Conservation (phyloP, 2,329 filamentous ascomycete genomes). For the Metarhizium sp. region DNA sequence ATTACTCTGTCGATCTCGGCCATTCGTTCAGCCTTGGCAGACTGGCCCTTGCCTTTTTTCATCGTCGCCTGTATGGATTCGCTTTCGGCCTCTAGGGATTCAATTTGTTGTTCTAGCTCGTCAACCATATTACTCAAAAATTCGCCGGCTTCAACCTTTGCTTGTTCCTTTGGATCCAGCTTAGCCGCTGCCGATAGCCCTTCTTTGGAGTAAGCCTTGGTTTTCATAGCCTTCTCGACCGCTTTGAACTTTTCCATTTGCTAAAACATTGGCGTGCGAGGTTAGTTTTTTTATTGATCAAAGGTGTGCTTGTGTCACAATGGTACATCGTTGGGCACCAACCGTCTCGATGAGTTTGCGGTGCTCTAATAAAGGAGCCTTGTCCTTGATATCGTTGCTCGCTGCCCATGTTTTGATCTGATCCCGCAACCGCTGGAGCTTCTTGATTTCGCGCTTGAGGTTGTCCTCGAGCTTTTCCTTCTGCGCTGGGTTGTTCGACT, state of each 20-base stretch:
- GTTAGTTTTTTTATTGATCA: not conserved
- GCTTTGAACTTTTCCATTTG: slow-evolving; percentile 99
- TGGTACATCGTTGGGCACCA: slow-evolving; percentile 25
- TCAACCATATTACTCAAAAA: slow-evolving; percentile 84
- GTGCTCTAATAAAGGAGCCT: slow-evolving; percentile 87
- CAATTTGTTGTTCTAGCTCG: slow-evolving; percentile 88
- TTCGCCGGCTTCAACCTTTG: slow-evolving; percentile 79
- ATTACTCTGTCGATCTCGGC: slow-evolving; percentile 75
- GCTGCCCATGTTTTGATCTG: slow-evolving; percentile 99
- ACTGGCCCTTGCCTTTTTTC: slow-evolving; percentile 91
- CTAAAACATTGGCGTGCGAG: slow-evolving; percentile 33
- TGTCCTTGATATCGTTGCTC: slow-evolving; percentile 99
- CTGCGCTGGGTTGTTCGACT: slow-evolving; percentile 84
- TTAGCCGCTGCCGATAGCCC: slow-evolving; percentile 85
- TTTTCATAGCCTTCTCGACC: slow-evolving; percentile 99
- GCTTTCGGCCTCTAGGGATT: slow-evolving; percentile 81
- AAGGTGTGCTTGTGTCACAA: not conserved
- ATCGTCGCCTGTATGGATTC: slow-evolving; percentile 78
- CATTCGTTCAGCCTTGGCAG: slow-evolving; percentile 75
- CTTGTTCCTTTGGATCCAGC: slow-evolving; percentile 94
- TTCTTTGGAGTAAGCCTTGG: slow-evolving; percentile 98
- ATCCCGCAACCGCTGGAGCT: slow-evolving; percentile 91
- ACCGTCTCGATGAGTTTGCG: slow-evolving; percentile 97
- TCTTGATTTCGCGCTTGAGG: slow-evolving; percentile 99
- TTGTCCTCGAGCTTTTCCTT: slow-evolving; percentile 98